These are phyloP conservation scores for Tribonema minus DNA, from an alignment of 108 stramenopile genomes.

Conservation along the genomic window DNA sequence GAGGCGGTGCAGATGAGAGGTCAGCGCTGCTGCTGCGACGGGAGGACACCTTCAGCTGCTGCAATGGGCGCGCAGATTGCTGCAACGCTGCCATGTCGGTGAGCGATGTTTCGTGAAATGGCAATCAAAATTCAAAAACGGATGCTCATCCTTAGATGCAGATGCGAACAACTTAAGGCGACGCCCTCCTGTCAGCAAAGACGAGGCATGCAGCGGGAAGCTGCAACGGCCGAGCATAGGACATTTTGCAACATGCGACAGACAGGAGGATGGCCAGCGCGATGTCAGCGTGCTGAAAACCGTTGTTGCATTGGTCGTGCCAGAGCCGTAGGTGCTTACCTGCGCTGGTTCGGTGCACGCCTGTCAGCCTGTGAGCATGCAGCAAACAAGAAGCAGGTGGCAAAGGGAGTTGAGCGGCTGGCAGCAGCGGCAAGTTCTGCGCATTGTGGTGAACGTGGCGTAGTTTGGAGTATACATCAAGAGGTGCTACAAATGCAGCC, in stretches of 20 bases:
- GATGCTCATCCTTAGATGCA: neutral
- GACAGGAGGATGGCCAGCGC: too few relatives aligned
- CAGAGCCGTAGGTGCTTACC: conserved; percentile 71
- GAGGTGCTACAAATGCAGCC: too few relatives aligned
- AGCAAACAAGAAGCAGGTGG: neutral
- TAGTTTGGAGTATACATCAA: too few relatives aligned
- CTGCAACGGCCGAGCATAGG: too few relatives aligned
- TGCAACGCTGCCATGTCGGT: neutral
- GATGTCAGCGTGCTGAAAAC: too few relatives aligned
- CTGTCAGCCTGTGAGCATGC: conserved; percentile 52
- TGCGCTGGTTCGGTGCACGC: conserved; percentile 50
- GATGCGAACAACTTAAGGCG: neutral
- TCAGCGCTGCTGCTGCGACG: neutral
- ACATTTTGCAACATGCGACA: too few relatives aligned
- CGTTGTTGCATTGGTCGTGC: too few relatives aligned
- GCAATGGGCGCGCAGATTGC: neutral
- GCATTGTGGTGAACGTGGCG: too few relatives aligned
- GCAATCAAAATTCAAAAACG: neutral
- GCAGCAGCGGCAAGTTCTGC: too few relatives aligned
- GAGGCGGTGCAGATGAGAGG: neutral
- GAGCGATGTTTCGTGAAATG: neutral
- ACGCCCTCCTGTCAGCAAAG: neutral
- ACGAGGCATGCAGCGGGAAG: too few relatives aligned
- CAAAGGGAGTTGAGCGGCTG: too few relatives aligned
- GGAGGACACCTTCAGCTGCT: neutral